A percentile compares a stretch with the other conserved stretches of the same genome.
phyloP scores from a whole-genome alignment of 257 asterid genomes.

The Gynochthodes officinalis region DNA sequence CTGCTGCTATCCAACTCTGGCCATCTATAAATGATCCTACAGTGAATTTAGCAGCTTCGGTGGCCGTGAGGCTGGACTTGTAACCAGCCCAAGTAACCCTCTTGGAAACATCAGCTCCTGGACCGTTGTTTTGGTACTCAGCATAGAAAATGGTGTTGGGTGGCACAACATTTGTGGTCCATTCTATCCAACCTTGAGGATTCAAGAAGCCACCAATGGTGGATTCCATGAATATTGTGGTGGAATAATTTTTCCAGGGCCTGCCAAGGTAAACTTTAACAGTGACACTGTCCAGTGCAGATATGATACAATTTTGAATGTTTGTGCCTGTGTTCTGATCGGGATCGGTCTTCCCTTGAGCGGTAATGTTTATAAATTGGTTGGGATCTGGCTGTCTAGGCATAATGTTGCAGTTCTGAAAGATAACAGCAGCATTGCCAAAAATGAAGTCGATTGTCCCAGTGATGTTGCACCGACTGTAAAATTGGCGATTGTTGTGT shows the following conservation, averaged over 20 bases:
- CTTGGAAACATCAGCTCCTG: constrained; percentile 35
- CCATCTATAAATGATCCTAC: constrained; percentile 55
- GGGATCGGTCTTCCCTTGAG: constrained; percentile 68
- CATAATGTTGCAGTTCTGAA: constrained; percentile 61
- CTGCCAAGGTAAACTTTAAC: constrained; percentile 54
- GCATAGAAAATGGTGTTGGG: constrained; percentile 53
- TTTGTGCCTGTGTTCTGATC: constrained; percentile 58
- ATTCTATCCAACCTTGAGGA: constrained; percentile 61
- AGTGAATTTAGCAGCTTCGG: constrained; percentile 40
- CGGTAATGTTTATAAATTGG: constrained; percentile 69
- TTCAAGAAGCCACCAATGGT: constrained; percentile 43
- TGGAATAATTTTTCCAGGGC: constrained; percentile 64
- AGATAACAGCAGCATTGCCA: constrained; percentile 60
- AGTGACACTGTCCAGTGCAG: constrained; percentile 33
- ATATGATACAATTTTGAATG: constrained; percentile 47
- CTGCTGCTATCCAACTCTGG: constrained; percentile 40
- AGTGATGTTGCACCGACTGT: constrained; percentile 59
- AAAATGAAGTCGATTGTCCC: constrained; percentile 89
- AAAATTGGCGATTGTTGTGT: constrained; percentile 78
- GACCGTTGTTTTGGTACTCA: constrained; percentile 60
- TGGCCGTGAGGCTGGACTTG: constrained; percentile 30
- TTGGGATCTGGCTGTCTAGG: constrained; percentile 62
- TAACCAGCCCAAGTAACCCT: constrained; percentile 71
- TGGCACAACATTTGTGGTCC: constrained; percentile 44
- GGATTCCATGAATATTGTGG: constrained; percentile 54